These are phyloP conservation scores for Quercus robur DNA, from an alignment of 306 rosid genomes.

Conservation along the genomic window DNA sequence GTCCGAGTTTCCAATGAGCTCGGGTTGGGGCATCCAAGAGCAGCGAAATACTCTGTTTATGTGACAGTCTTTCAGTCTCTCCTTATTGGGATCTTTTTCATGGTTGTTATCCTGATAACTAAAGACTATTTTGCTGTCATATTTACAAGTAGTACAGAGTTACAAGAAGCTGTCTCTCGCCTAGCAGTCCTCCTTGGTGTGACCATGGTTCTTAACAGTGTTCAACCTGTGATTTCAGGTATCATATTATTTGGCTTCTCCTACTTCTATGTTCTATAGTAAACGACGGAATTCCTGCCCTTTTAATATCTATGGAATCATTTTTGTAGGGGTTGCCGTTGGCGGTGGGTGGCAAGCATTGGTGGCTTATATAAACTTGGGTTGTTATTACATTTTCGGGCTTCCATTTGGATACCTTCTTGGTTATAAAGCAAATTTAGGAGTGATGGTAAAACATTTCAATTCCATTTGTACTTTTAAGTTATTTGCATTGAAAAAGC, in stretches of 20 bases:
- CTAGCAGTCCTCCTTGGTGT: slow-evolving; percentile 69
- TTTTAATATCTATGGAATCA: background rate
- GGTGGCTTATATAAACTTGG: slow-evolving; percentile 81
- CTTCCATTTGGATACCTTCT: slow-evolving; percentile 70
- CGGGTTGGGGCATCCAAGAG: slow-evolving; percentile 73
- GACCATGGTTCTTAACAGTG: slow-evolving; percentile 79
- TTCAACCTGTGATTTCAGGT: slow-evolving; percentile 93
- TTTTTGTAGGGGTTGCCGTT: slow-evolving; percentile 74
- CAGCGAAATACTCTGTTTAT: slow-evolving; percentile 70
- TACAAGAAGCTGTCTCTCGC: slow-evolving; percentile 51
- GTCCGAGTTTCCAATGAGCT: slow-evolving; percentile 69
- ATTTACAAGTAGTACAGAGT: slow-evolving; percentile 48
- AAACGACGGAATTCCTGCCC: background rate
- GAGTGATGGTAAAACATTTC: slow-evolving; percentile 54
- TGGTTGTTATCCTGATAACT: slow-evolving; percentile 44
- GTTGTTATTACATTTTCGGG: slow-evolving; percentile 76
- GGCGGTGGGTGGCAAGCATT: slow-evolving; percentile 95
- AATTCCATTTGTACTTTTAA: background rate
- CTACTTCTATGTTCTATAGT: background rate
- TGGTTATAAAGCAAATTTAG: slow-evolving; percentile 54
- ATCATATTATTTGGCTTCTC: background rate
- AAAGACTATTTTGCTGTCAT: slow-evolving; percentile 50
- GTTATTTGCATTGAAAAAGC: background rate
- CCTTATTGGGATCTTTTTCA: slow-evolving; percentile 56
- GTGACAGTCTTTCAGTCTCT: slow-evolving; percentile 69